phyloP scores from a whole-genome alignment of 768 basidiomycete species.

The Rhizopogon rudus region DNA sequence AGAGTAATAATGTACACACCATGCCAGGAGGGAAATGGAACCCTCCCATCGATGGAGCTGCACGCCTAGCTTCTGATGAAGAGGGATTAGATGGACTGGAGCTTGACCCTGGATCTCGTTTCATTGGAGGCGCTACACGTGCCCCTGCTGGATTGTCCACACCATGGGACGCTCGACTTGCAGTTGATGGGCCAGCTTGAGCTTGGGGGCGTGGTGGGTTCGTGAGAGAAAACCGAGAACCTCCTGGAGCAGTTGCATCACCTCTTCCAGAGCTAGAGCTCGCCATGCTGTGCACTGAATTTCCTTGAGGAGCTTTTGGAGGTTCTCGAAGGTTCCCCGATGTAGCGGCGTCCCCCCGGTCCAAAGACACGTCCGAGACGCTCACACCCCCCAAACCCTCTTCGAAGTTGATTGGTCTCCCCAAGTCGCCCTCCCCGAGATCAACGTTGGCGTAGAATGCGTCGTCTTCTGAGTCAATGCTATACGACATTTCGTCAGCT shows the following conservation, averaged over 20 bases:
- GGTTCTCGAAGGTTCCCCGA: not conserved
- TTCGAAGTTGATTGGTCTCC: conserved; percentile 35
- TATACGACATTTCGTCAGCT: conserved; percentile 33
- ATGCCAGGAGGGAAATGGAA: conserved; percentile 45
- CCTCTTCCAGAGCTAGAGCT: not conserved
- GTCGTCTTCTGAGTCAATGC: conserved; percentile 62
- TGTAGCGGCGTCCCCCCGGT: not conserved
- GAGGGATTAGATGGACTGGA: not conserved
- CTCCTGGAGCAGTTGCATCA: not conserved
- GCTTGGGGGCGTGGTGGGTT: not conserved
- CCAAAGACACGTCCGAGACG: conserved; percentile 2
- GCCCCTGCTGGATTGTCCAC: not conserved
- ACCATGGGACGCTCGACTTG: not conserved
- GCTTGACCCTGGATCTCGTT: not conserved
- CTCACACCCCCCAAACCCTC: conserved; percentile 24
- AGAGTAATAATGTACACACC: conserved; percentile 26
- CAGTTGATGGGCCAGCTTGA: not conserved
- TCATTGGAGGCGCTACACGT: not conserved
- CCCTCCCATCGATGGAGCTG: conserved; percentile 40
- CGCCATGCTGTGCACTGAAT: not conserved
- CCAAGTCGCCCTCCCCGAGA: conserved; percentile 39
- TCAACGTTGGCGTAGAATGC: conserved; percentile 57
- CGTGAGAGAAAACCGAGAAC: not conserved
- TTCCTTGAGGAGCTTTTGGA: not conserved
- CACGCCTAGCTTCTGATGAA: conserved; percentile 15